Percentiles rank a stretch among this genome's conserved stretches.
These are phyloP conservation scores for Naganishia sp. DNA, from an alignment of 1,284 basidiomycete species.

Conservation along the genomic window DNA sequence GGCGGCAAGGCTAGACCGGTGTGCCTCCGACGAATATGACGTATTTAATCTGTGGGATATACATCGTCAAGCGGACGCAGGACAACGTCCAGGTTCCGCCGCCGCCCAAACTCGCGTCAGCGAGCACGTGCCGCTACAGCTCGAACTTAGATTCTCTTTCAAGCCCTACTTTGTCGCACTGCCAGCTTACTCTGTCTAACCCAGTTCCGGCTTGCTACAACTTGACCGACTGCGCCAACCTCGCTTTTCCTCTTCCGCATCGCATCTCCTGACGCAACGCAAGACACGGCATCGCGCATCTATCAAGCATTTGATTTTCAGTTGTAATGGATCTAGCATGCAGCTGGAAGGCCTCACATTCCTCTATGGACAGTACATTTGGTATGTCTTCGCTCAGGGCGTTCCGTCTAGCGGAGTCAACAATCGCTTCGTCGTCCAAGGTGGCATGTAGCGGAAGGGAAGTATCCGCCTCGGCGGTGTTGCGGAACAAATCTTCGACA, in stretches of 20 bases:
- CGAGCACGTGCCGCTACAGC: constrained; percentile 60
- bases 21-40: constrained; percentile 41
- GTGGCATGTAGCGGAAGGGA: too few relatives aligned
- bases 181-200: constrained; percentile 34
- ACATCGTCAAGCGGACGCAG: constrained; percentile 40
- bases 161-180: constrained; percentile 46
- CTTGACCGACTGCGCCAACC: constrained; percentile 34
- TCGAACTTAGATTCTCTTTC: constrained; percentile 53
- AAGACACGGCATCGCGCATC: neutral
- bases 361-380: neutral
- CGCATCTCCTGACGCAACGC: constrained; percentile 24
- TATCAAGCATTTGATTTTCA: constrained; percentile 25
- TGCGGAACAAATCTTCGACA: too few relatives aligned
- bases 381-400: too few relatives aligned
- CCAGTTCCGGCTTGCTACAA: constrained; percentile 33
- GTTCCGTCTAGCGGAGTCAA: too few relatives aligned
- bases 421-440: too few relatives aligned
- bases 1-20: constrained; percentile 36
- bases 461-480: too few relatives aligned
- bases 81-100: neutral
- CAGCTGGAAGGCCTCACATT: neutral
- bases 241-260: constrained; percentile 40
- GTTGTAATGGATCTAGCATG: neutral
- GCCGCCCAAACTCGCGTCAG: constrained; percentile 33
- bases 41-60: constrained; percentile 74